A percentile compares a stretch with the other conserved stretches of the same genome.
phyloP scores from a whole-genome alignment of 139 green algal genomes.

The Edaphochlamys debaryana region DNA sequence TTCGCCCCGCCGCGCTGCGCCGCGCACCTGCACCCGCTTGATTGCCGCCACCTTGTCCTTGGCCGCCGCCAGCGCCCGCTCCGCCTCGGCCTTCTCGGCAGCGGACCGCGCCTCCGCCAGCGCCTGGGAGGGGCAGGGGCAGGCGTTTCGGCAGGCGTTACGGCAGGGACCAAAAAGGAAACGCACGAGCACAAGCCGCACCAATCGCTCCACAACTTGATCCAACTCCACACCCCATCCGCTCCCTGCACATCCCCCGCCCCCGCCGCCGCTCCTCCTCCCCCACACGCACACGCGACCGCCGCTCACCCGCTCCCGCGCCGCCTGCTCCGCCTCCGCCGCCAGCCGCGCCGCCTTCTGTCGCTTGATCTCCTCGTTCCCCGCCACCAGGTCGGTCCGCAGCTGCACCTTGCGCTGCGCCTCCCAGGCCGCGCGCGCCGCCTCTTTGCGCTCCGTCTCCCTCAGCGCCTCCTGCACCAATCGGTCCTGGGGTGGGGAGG shows the following conservation, averaged over 20 bases:
- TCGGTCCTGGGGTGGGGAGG: constrained; percentile 15
- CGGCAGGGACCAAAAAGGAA: too few species aligned
- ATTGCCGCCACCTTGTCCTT: constrained; percentile 16
- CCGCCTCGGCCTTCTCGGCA: background rate
- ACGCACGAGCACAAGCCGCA: too few species aligned
- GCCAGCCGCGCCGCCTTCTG: constrained; percentile 8
- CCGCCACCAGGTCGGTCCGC: background rate
- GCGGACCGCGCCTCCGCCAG: background rate
- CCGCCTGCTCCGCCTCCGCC: constrained; percentile 3
- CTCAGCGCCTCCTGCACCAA: background rate
- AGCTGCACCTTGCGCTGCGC: background rate
- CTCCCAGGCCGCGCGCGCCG: constrained; percentile 1
- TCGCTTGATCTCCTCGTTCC: constrained; percentile 21
- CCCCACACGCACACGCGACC: too few species aligned
- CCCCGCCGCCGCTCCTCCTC: too few species aligned
- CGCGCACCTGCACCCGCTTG: too few species aligned
- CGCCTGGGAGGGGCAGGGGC: background rate
- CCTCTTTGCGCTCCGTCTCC: constrained; percentile 10
- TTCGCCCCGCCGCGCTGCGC: too few species aligned
- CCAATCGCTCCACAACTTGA: too few species aligned
- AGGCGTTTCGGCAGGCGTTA: too few species aligned
- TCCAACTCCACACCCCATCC: too few species aligned
- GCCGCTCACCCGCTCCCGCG: constrained; percentile 5
- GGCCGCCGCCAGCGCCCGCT: background rate
- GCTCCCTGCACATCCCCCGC: too few species aligned